A percentile compares a stretch with the other conserved stretches of the same genome.
phyloP scores from a whole-genome alignment of 1,139 yeast genomes.

The Candida sanyaensis region DNA sequence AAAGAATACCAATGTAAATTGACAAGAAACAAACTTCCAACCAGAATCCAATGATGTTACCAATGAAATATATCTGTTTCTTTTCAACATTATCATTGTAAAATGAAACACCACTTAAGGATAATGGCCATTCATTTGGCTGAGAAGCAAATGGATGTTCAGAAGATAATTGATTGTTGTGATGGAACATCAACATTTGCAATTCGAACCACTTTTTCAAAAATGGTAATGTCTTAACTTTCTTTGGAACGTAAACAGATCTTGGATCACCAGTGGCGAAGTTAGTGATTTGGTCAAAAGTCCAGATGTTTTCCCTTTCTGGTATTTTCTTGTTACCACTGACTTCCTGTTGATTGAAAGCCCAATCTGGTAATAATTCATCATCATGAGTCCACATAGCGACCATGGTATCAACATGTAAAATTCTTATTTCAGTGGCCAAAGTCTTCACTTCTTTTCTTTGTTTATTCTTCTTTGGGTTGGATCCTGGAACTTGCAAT shows the following conservation, averaged over 20 bases:
- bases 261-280: conserved; percentile 60
- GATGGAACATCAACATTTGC: conserved; percentile 87
- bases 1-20: conserved; percentile 57
- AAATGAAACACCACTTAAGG: conserved; percentile 90
- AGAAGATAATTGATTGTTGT: conserved; percentile 81
- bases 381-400: conserved; percentile 95
- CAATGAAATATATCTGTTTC: conserved; percentile 84
- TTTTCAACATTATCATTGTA: conserved; percentile 75
- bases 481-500: conserved; percentile 36
- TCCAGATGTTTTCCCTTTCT: conserved; percentile 72
- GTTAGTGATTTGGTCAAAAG: conserved; percentile 68
- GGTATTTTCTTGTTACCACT: conserved; percentile 85
- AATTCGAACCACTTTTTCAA: conserved; percentile 86
- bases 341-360: conserved; percentile 85
- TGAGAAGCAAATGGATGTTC: conserved; percentile 96
- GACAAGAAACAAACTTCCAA: conserved; percentile 70
- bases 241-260: conserved; percentile 56
- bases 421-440: conserved; percentile 64
- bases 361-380: conserved; percentile 91
- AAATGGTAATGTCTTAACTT: conserved; percentile 64
- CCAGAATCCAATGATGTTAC: conserved; percentile 95
- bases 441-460: conserved; percentile 64
- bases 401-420: conserved; percentile 86
- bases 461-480: conserved; percentile 40
- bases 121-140: conserved; percentile 94